These are phyloP conservation scores for Daldinia concentrica DNA, from an alignment of 495 filamentous ascomycete genomes.

Conservation along the genomic window DNA sequence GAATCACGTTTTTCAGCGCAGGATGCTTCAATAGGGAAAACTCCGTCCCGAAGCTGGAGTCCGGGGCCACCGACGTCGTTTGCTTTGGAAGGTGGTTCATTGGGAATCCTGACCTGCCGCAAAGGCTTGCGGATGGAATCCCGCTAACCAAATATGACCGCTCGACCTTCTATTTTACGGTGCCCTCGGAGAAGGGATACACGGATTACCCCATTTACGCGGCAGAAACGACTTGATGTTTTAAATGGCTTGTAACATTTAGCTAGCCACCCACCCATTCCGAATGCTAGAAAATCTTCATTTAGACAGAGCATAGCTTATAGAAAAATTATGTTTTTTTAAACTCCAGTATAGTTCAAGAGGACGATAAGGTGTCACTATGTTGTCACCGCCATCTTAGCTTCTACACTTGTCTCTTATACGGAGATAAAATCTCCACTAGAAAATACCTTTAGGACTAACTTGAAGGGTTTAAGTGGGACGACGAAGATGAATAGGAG, in stretches of 20 bases:
- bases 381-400: neutral
- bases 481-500: neutral
- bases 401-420: neutral
- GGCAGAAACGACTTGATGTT: conserved; percentile 3
- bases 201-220: conserved; percentile 60
- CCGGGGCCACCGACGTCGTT: conserved; percentile 58
- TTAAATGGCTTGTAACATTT: neutral
- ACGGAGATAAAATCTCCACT: neutral
- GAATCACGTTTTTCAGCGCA: conserved; percentile 62
- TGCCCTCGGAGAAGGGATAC: conserved; percentile 63
- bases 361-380: neutral
- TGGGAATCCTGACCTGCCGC: conserved; percentile 73
- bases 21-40: conserved; percentile 65
- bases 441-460: neutral
- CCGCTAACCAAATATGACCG: conserved; percentile 65
- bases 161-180: conserved; percentile 64
- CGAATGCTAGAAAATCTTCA: neutral
- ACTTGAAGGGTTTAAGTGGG: neutral
- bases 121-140: conserved; percentile 64
- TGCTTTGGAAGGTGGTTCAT: conserved; percentile 68
- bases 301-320: neutral
- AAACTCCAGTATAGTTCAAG: neutral
- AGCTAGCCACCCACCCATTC: neutral
- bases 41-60: conserved; percentile 61
- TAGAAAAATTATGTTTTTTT: neutral